Conservation (phyloP, 2,329 filamentous ascomycete genomes). For the Fusarium sp. region DNA sequence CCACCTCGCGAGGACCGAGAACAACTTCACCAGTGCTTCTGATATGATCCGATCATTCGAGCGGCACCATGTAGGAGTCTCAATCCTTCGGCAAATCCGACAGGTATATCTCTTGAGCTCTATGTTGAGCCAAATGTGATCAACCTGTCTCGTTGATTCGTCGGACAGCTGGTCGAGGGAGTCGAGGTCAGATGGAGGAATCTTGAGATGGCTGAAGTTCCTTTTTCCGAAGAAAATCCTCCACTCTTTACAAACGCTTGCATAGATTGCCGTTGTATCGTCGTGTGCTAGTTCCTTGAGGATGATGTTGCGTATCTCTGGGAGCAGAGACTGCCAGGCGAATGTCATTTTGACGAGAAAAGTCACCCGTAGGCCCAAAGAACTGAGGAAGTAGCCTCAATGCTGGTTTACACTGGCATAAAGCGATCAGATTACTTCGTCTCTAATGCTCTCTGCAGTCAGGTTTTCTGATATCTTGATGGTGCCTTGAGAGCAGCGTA, state of each 20-base stretch:
- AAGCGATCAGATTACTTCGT: not conserved
- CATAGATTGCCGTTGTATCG: not conserved
- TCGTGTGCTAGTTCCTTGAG: not conserved
- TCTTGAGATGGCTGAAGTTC: not conserved
- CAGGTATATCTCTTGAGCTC: slow-evolving; percentile 25
- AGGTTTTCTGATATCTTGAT: not conserved
- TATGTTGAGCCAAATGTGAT: slow-evolving; percentile 30
- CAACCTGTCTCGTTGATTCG: not conserved
- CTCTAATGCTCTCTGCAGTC: not conserved
- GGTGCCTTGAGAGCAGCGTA: not conserved
- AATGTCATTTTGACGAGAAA: not conserved
- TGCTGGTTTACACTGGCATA: not conserved
- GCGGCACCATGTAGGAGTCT: not conserved
- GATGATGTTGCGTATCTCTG: not conserved
- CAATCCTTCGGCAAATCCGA: not conserved
- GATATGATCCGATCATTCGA: not conserved
- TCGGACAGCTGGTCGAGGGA: not conserved
- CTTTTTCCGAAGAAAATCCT: not conserved
- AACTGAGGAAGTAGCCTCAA: not conserved
- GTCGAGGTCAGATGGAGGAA: not conserved
- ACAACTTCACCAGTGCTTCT: slow-evolving; percentile 8
- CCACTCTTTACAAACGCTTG: not conserved
- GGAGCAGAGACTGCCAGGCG: not conserved
- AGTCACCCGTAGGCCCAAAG: not conserved
- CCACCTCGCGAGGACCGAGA: slow-evolving; percentile 14